Evolutionary conservation across 176 grass and related monocot species (phyloP).

Genomic region (Phoenix dactylifera): DNA sequence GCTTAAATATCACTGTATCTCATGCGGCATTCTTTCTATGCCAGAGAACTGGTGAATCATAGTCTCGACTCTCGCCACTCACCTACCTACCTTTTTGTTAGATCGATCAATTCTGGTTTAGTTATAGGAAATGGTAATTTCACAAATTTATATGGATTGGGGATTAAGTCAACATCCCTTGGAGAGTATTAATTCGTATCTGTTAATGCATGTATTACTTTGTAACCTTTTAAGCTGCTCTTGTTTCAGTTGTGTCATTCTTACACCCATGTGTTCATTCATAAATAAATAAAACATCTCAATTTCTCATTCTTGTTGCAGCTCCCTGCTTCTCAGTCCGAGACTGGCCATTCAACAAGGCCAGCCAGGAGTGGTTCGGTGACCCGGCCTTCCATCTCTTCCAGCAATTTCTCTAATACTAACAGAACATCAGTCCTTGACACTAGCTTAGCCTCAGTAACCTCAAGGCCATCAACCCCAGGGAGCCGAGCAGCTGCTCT

Average conservation of each 20-base stretch:
- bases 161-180: too few relatives aligned
- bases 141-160: too few relatives aligned
- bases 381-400: slow-evolving; percentile 43
- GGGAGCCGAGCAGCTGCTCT: slow-evolving; percentile 38
- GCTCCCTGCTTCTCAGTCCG: slow-evolving; percentile 54
- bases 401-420: slow-evolving; percentile 25
- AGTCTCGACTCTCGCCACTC: too few relatives aligned
- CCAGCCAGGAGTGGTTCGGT: slow-evolving; percentile 67
- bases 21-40: too few relatives aligned
- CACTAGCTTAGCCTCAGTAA: slow-evolving; percentile 50
- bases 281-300: too few relatives aligned
- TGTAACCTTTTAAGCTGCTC: slow-evolving; percentile 1
- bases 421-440: slow-evolving; percentile 52
- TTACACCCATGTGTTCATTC: too few relatives aligned
- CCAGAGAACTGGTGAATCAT: too few relatives aligned
- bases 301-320: slow-evolving; percentile 30
- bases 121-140: too few relatives aligned
- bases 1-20: too few relatives aligned
- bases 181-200: too few relatives aligned
- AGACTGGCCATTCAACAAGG: slow-evolving; percentile 49
- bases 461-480: slow-evolving; percentile 67
- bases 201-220: background rate
- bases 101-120: too few relatives aligned
- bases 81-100: too few relatives aligned
- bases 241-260: background rate